Evolutionary conservation across 1,284 basidiomycete species (phyloP).

Genomic region (Clitocybe nebularis): DNA sequence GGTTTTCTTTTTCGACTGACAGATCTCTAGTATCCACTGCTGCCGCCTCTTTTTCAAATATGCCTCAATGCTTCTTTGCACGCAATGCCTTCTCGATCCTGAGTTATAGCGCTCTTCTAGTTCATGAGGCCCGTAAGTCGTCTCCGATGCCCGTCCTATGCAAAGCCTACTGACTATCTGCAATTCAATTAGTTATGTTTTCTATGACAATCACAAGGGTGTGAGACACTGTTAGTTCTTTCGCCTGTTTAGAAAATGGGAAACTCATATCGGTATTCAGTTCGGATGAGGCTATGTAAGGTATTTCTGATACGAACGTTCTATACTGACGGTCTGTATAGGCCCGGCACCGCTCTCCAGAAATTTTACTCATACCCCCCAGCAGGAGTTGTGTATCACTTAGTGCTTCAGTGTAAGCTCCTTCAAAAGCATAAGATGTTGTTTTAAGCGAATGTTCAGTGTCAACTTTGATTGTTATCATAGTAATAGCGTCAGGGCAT

Average conservation of each 20-base stretch:
- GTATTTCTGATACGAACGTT: background rate
- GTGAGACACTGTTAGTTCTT: background rate
- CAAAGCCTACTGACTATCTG: too few relatives aligned
- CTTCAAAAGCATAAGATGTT: too few relatives aligned
- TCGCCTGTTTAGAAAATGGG: background rate
- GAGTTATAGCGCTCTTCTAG: background rate
- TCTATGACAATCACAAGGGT: constrained; percentile 1
- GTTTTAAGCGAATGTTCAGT: too few relatives aligned
- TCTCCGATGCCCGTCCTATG: background rate
- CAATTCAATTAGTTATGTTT: constrained; percentile 1
- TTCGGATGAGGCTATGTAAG: background rate
- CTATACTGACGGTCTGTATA: background rate
- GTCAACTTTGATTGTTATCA: too few relatives aligned
- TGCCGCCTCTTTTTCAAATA: background rate
- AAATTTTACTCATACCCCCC: background rate
- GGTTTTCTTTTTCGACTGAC: background rate
- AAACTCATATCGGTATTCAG: background rate
- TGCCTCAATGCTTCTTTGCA: background rate
- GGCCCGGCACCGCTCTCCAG: too few relatives aligned
- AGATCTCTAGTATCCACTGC: background rate
- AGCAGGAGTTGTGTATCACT: background rate
- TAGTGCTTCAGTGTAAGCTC: constrained; percentile 1
- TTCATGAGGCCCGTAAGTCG: background rate
- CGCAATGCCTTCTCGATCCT: background rate
- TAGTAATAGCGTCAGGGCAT: too few relatives aligned